Conservation (phyloP, 164 flowering plant species). For the Berberis thunbergii region DNA sequence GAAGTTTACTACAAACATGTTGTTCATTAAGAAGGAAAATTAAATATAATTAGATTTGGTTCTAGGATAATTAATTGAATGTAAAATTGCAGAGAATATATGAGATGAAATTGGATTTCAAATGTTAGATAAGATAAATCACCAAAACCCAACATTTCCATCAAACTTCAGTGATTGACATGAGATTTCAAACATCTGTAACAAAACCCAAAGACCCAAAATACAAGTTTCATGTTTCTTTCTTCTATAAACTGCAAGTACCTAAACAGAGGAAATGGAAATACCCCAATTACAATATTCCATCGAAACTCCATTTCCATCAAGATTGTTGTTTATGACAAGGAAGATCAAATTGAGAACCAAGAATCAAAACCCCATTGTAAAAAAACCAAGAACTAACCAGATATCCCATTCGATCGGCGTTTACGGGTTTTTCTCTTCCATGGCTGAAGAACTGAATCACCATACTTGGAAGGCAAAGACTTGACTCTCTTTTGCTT, state of each 20-base stretch:
- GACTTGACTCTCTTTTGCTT: conserved; percentile 27
- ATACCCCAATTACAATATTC: neutral
- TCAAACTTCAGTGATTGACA: no score
- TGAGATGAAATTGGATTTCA: no score
- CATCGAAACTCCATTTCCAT: neutral
- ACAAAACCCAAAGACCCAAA: conserved; percentile 1
- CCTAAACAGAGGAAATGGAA: neutral
- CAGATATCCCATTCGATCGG: conserved; percentile 8
- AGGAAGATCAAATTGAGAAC: neutral
- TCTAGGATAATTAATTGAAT: no score
- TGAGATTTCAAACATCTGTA: conserved; percentile 5
- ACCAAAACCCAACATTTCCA: no score
- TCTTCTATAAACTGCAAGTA: neutral
- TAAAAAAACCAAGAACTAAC: conserved; percentile 8
- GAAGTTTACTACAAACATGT: no score
- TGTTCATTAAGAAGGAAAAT: no score
- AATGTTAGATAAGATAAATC: no score
- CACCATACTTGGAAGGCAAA: conserved; percentile 32
- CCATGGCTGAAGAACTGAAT: conserved; percentile 41
- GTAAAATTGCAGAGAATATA: no score
- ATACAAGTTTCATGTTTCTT: neutral
- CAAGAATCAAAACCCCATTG: conserved; percentile 14
- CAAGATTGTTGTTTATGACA: neutral
- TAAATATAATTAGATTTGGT: no score
- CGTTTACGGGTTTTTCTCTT: conserved; percentile 20